Conservation (phyloP, 345 rosid species). For the Sonneratia alba region DNA sequence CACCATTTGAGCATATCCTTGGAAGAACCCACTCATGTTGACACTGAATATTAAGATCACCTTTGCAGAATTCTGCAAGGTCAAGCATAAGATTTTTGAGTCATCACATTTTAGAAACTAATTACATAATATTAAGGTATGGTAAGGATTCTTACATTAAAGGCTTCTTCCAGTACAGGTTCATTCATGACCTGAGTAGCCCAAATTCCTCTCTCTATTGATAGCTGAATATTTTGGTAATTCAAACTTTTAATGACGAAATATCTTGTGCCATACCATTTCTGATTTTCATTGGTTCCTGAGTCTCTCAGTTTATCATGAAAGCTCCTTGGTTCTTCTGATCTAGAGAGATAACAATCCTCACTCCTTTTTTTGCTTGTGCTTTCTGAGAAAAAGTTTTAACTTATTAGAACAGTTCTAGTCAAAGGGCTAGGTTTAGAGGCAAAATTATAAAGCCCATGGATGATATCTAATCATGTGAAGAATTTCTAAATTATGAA, state of each 20-base stretch:
- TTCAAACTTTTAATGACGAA: conserved; percentile 94
- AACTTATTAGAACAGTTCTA: conserved; percentile 7
- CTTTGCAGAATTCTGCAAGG: conserved; percentile 71
- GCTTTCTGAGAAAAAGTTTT: conserved; percentile 48
- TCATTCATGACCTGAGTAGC: conserved; percentile 99
- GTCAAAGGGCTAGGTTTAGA: neutral
- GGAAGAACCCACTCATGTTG: conserved; percentile 98
- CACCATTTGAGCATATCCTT: conserved; percentile 97
- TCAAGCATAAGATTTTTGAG: conserved; percentile 19
- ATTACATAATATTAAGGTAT: conserved; percentile 11
- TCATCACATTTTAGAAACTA: conserved; percentile 8
- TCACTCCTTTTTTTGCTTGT: conserved; percentile 48
- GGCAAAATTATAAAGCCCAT: neutral
- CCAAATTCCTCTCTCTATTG: conserved; percentile 83
- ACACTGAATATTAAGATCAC: conserved; percentile 86
- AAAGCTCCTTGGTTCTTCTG: conserved; percentile 27
- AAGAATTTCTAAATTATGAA: neutral
- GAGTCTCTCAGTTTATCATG: conserved; percentile 32
- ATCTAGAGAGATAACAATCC: conserved; percentile 35
- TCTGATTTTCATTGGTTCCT: conserved; percentile 27
- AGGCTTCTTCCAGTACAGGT: conserved; percentile 90
- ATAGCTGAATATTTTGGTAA: conserved; percentile 64
- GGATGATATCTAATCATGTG: neutral
- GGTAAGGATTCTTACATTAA: conserved; percentile 51
- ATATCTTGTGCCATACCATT: conserved; percentile 54